phyloP scores from a whole-genome alignment of 2,329 filamentous ascomycete species.

The Penicillium sp. region DNA sequence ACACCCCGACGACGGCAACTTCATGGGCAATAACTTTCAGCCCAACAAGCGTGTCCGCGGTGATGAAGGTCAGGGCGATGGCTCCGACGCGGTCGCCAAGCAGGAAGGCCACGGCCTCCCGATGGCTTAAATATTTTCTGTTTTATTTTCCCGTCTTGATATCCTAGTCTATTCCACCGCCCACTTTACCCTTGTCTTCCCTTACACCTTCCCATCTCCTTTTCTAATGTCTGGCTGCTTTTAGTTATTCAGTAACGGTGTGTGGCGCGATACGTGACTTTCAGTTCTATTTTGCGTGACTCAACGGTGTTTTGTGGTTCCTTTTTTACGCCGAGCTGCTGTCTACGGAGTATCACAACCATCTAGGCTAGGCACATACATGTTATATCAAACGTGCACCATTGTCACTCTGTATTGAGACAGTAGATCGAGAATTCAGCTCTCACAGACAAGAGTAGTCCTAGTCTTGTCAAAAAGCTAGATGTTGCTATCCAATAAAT shows the following conservation, averaged over 20 bases:
- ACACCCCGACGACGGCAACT: slow-evolving; percentile 39
- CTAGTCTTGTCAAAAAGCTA: too few relatives aligned
- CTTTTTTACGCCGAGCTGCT: neutral
- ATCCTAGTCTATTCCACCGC: neutral
- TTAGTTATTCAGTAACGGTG: slow-evolving; percentile 15
- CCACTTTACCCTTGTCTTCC: neutral
- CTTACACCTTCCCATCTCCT: neutral
- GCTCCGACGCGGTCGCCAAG: slow-evolving; percentile 24
- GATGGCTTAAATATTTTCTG: slow-evolving; percentile 7
- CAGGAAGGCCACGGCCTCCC: slow-evolving; percentile 32
- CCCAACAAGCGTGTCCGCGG: slow-evolving; percentile 31
- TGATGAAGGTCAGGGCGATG: slow-evolving; percentile 30
- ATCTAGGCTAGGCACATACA: neutral
- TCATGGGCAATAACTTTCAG: slow-evolving; percentile 34
- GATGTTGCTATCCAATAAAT: too few relatives aligned
- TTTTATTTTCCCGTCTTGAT: neutral
- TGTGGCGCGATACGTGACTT: slow-evolving; percentile 18
- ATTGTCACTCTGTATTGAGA: slow-evolving; percentile 8
- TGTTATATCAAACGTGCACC: neutral
- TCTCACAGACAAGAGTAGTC: too few relatives aligned
- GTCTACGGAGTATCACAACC: neutral
- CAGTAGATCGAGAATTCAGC: too few relatives aligned
- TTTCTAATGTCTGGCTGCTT: neutral
- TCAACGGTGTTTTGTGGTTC: slow-evolving; percentile 19
- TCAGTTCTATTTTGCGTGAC: slow-evolving; percentile 6